These are phyloP conservation scores for Pseudogymnoascus sp. DNA, from an alignment of 2,329 filamentous ascomycete species.

Conservation along the genomic window DNA sequence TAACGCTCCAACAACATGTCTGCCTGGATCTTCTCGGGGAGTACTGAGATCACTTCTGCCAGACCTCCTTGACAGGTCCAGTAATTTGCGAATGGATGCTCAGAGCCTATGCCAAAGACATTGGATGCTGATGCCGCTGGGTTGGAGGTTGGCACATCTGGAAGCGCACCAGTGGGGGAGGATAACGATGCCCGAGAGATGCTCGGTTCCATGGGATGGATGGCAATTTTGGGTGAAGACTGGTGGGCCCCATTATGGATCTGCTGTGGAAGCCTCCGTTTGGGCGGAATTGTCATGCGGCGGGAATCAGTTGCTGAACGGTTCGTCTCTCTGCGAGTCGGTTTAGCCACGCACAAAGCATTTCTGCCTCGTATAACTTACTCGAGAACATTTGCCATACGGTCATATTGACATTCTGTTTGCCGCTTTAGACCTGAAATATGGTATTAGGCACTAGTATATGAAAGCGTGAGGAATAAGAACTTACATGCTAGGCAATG, in stretches of 20 bases:
- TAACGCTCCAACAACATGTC: slow-evolving; percentile 59
- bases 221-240: slow-evolving; percentile 47
- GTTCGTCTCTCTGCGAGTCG: slow-evolving; percentile 44
- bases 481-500: slow-evolving; percentile 56
- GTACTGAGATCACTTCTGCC: slow-evolving; percentile 64
- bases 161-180: slow-evolving; percentile 52
- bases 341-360: neutral
- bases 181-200: slow-evolving; percentile 21
- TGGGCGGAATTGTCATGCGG: slow-evolving; percentile 50
- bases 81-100: slow-evolving; percentile 76
- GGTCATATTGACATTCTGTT: slow-evolving; percentile 66
- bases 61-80: slow-evolving; percentile 74
- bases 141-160: slow-evolving; percentile 63
- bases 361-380: slow-evolving; percentile 33
- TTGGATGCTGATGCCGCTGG: slow-evolving; percentile 64
- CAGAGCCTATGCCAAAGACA: slow-evolving; percentile 71
- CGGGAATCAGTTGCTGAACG: slow-evolving; percentile 44
- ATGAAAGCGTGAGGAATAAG: slow-evolving; percentile 10
- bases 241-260: slow-evolving; percentile 8
- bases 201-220: slow-evolving; percentile 38
- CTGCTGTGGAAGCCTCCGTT: slow-evolving; percentile 34
- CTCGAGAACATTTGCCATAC: slow-evolving; percentile 70
- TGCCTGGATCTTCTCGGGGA: slow-evolving; percentile 68
- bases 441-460: slow-evolving; percentile 10
- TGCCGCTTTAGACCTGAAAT: slow-evolving; percentile 64